Conservation (phyloP, 2,329 filamentous ascomycete genomes). For the Colletotrichum somersetense region DNA sequence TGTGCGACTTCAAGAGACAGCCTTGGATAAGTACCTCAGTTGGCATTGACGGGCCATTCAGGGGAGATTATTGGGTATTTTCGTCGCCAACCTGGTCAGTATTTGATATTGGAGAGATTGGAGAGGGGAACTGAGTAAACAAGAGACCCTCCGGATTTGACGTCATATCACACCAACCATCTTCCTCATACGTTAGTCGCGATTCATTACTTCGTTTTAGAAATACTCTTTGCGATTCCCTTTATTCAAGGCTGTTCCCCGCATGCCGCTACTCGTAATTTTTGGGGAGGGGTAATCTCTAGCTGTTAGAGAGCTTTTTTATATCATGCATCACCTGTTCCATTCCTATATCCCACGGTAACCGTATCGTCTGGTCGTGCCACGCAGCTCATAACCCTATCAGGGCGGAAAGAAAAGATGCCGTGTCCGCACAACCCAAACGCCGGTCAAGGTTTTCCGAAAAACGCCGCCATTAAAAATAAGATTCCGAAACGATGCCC, state of each 20-base stretch:
- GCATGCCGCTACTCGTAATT: slow-evolving; percentile 15
- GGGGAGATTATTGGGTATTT: too few species aligned
- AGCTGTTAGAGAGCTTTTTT: slow-evolving; percentile 10
- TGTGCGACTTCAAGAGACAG: too few species aligned
- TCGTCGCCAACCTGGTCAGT: background rate
- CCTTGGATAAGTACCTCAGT: too few species aligned
- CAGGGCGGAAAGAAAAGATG: slow-evolving; percentile 25
- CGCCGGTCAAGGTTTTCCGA: slow-evolving; percentile 19
- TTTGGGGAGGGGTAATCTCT: slow-evolving; percentile 18
- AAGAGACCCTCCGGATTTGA: background rate
- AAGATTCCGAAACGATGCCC: slow-evolving; percentile 30
- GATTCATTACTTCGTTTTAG: background rate
- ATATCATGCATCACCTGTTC: slow-evolving; percentile 21
- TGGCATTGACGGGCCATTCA: background rate
- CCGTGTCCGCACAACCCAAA: slow-evolving; percentile 26
- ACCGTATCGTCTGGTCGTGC: slow-evolving; percentile 22
- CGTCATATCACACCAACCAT: background rate
- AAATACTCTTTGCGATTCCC: too few species aligned
- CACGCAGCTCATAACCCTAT: slow-evolving; percentile 21
- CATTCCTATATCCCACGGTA: slow-evolving; percentile 15
- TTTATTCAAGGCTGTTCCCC: background rate
- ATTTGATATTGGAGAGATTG: background rate
- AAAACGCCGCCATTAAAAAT: slow-evolving; percentile 20
- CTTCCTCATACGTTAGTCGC: background rate
- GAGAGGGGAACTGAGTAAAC: background rate